Evolutionary conservation across 1,284 basidiomycete genomes (phyloP).

Genomic region (Trametes sp.): DNA sequence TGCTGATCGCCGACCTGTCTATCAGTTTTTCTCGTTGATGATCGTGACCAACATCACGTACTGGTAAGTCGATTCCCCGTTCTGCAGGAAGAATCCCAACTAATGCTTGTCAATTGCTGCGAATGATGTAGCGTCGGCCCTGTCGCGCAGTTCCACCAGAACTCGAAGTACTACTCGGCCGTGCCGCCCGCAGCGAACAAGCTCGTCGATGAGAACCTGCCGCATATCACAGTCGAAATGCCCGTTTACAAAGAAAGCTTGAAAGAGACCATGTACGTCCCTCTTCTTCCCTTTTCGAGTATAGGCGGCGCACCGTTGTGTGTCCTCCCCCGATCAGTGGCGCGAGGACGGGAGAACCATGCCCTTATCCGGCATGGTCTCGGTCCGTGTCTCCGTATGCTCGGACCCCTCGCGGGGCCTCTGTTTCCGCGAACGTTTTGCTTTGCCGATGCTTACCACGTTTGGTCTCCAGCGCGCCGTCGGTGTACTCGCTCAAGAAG

Average conservation of each 20-base stretch:
- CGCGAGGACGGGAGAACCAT: background rate
- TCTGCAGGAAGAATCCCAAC: too few relatives aligned
- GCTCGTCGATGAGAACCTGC: conserved; percentile 65
- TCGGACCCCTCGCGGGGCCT: background rate
- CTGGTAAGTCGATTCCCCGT: conserved; percentile 47
- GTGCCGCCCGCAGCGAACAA: conserved; percentile 64
- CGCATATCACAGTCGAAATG: conserved; percentile 80
- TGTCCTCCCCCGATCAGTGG: conserved; percentile 13
- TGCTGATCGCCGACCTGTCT: conserved; percentile 11
- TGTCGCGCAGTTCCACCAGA: conserved; percentile 78
- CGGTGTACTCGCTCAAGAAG: conserved; percentile 82
- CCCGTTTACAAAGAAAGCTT: conserved; percentile 85
- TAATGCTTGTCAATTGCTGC: too few relatives aligned
- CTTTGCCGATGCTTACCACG: conserved; percentile 7
- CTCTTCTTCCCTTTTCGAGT: background rate
- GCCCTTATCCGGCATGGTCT: background rate
- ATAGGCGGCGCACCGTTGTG: conserved; percentile 10
- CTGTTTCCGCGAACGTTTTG: background rate
- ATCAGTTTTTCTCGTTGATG: conserved; percentile 69
- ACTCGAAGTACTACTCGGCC: conserved; percentile 77
- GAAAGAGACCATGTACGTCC: conserved; percentile 69
- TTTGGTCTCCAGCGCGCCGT: conserved; percentile 60
- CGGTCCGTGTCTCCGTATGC: background rate
- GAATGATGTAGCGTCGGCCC: conserved; percentile 74
- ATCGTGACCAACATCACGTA: conserved; percentile 68